These are phyloP conservation scores for Gaultheria prostrata DNA, from an alignment of 148 eudicot species.

Conservation along the genomic window DNA sequence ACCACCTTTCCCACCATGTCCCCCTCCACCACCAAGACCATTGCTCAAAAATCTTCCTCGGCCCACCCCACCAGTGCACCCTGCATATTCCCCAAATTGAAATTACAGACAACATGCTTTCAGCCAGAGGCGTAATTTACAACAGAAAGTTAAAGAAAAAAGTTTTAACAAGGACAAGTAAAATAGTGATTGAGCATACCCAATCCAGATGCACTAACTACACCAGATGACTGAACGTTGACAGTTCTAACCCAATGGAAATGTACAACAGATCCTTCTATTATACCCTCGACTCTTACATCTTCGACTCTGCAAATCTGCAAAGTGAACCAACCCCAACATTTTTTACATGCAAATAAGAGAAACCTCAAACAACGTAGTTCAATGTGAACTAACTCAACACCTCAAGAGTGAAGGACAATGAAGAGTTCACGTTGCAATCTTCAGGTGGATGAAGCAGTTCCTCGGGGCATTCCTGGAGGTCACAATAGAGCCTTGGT, in stretches of 20 bases:
- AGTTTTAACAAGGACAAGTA: neutral
- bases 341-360: conserved; percentile 7
- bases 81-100: conserved; percentile 36
- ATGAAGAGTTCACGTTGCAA: conserved; percentile 82
- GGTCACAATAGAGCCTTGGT: conserved; percentile 69
- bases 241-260: conserved; percentile 85
- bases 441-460: conserved; percentile 93
- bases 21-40: conserved; percentile 89
- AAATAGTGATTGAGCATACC: conserved; percentile 47
- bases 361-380: conserved; percentile 15
- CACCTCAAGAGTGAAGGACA: conserved; percentile 89
- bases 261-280: conserved; percentile 91
- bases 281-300: conserved; percentile 53
- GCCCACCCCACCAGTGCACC: conserved; percentile 79
- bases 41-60: conserved; percentile 67
- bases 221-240: conserved; percentile 51
- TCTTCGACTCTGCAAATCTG: conserved; percentile 96
- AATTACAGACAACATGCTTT: neutral
- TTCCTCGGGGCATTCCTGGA: conserved; percentile 68
- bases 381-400: conserved; percentile 21
- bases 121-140: neutral
- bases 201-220: conserved; percentile 75
- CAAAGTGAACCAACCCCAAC: conserved; percentile 28
- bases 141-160: neutral
- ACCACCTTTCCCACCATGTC: conserved; percentile 96